Base-by-base conservation (phyloP, 768 basidiomycete genomes). In the Chalciporus pseudorubinellus region DNA sequence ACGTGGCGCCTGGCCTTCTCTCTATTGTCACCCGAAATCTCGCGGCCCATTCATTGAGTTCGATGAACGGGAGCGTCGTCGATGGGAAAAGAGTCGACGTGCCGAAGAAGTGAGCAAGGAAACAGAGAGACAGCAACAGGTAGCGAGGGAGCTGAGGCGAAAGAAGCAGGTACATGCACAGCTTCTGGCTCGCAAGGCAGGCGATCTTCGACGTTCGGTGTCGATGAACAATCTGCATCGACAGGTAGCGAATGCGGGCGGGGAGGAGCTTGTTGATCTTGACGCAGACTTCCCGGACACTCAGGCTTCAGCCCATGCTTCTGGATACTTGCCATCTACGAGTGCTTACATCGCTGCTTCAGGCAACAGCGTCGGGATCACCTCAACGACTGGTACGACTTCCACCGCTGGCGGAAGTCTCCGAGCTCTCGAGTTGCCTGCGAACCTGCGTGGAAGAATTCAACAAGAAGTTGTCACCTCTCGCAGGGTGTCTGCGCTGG, bases 311-410 rank as follows among this genome's bases (percentile, higher is more conserved):
- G 77, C 76, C 13, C 80, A 83, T 49, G 85, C 86, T 11, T 89
- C 88, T 3, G 86, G 88, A 6, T 89, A 84, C 62, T 73, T 83
- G 6, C 77, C 79, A 5, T 86, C 87, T 6, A 69, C 69, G 1
- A 72, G 76, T 28, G 77, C 76, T 12, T 92, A 93, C 65, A 78
- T 90, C 50, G 92, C 93, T 33, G 95, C 95, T 2, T 98, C 95
- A 8, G 95, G 95, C 6, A 98, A 99, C 71, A 94, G 90, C 56
- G 93, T 98, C 41, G 79, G 82, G 34, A 85, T 98, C 62, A 94
- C 95, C 1, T 97, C 94, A 3, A 89, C 87, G 20, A 87, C 89
- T 34, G 92, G 90, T 1, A 95, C 93, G 5, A 90, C 89, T 1
- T 89, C 89, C 6, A 81, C 78, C 11, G 72, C 79, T 11, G 79